These are phyloP conservation scores for Inga leiocalycina DNA, from an alignment of 306 rosid species.

Conservation along the genomic window DNA sequence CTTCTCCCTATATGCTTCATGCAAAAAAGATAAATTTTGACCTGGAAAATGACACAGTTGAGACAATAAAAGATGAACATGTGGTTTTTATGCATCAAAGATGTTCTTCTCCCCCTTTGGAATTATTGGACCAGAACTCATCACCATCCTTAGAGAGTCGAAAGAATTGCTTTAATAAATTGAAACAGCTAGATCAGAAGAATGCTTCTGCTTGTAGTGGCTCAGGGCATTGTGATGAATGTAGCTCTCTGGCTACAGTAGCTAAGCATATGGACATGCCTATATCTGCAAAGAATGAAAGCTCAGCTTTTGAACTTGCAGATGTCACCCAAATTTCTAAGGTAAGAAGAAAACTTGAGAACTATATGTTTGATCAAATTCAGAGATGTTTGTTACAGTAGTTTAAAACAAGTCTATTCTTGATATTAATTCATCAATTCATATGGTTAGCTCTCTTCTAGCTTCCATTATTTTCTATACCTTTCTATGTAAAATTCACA, in stretches of 20 bases:
- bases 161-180: conserved; percentile 31
- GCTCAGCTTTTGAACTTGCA: conserved; percentile 31
- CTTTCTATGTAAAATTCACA: neutral
- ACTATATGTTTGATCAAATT: conserved; percentile 34
- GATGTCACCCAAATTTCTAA: conserved; percentile 22
- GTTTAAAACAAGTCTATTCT: conserved; percentile 17
- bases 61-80: conserved; percentile 28
- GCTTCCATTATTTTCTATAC: neutral
- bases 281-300: conserved; percentile 28
- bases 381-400: conserved; percentile 26
- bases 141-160: conserved; percentile 36
- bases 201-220: conserved; percentile 30
- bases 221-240: conserved; percentile 34
- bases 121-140: conserved; percentile 31
- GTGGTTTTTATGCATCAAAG: conserved; percentile 37
- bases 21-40: conserved; percentile 39
- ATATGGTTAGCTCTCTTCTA: conserved; percentile 29
- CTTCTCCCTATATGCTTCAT: conserved; percentile 43
- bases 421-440: conserved; percentile 20
- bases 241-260: conserved; percentile 2
- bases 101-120: conserved; percentile 38
- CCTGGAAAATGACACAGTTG: conserved; percentile 28
- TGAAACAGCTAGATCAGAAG: conserved; percentile 40
- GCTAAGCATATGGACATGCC: conserved; percentile 37
- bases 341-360: conserved; percentile 39